A percentile compares a stretch with the other conserved stretches of the same genome.
phyloP scores from a whole-genome alignment of 257 asterid genomes.

The Paulownia fortunei region DNA sequence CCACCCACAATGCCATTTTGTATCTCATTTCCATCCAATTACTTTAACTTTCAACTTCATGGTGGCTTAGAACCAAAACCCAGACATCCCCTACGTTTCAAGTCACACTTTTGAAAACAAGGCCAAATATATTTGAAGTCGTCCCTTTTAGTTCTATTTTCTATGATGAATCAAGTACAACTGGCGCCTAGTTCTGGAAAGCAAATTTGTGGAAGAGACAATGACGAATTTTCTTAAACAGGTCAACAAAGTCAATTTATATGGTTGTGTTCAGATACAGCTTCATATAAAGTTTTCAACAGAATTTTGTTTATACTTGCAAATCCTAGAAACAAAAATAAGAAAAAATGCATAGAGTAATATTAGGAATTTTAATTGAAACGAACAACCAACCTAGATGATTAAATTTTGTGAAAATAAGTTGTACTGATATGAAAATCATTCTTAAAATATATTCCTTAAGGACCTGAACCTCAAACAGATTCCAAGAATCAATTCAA shows the following conservation, averaged over 20 bases:
- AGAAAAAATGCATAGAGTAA: neutral
- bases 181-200: neutral
- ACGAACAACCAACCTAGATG: neutral
- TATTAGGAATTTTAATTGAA: neutral
- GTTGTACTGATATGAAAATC: neutral
- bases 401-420: neutral
- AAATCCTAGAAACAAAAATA: neutral
- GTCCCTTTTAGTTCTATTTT: neutral
- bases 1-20: neutral
- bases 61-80: neutral
- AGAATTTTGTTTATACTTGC: neutral
- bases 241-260: neutral
- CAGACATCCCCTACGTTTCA: neutral
- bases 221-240: neutral
- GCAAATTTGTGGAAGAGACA: neutral
- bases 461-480: slow-evolving; percentile 17
- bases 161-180: neutral
- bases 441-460: neutral
- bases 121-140: neutral
- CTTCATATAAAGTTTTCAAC: neutral
- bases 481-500: slow-evolving; percentile 21
- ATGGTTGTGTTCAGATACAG: neutral
- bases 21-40: neutral
- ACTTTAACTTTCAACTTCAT: neutral
- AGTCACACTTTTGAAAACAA: neutral